A percentile compares a stretch with the other conserved stretches of the same genome.
phyloP scores from a whole-genome alignment of 306 rosid genomes.

The Styphnolobium japonicum region DNA sequence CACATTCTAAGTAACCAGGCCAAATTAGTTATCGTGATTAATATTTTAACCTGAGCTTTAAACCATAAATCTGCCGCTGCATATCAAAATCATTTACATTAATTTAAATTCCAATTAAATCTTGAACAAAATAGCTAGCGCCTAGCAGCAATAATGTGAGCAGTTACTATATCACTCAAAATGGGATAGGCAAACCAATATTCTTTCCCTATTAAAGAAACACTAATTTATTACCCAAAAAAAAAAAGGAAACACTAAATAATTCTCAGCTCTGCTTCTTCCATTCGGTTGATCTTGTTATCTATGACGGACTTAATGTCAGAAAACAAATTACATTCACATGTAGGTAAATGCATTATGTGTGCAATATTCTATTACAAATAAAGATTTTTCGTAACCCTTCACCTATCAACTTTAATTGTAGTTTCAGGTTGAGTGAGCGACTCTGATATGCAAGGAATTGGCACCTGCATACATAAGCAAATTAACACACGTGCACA shows the following conservation, averaged over 20 bases:
- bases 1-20: conserved; percentile 13
- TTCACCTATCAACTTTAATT: neutral
- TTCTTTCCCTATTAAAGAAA: neutral
- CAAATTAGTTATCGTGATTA: conserved; percentile 4
- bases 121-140: neutral
- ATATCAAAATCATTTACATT: conserved; percentile 19
- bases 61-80: neutral
- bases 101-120: neutral
- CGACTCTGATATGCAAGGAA: neutral
- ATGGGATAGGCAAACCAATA: neutral
- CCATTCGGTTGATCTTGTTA: neutral
- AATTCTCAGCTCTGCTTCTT: neutral
- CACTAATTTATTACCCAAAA: too few species aligned
- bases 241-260: too few species aligned
- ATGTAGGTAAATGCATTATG: neutral
- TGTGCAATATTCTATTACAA: neutral
- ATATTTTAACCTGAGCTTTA: conserved; percentile 1
- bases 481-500: neutral
- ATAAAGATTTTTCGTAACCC: neutral
- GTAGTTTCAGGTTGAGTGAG: neutral
- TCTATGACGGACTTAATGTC: neutral
- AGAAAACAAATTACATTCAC: neutral
- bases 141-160: neutral
- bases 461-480: neutral
- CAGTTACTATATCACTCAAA: neutral